Conservation (phyloP, 2,329 filamentous ascomycete species). For the Drechslerella coelobrocha region DNA sequence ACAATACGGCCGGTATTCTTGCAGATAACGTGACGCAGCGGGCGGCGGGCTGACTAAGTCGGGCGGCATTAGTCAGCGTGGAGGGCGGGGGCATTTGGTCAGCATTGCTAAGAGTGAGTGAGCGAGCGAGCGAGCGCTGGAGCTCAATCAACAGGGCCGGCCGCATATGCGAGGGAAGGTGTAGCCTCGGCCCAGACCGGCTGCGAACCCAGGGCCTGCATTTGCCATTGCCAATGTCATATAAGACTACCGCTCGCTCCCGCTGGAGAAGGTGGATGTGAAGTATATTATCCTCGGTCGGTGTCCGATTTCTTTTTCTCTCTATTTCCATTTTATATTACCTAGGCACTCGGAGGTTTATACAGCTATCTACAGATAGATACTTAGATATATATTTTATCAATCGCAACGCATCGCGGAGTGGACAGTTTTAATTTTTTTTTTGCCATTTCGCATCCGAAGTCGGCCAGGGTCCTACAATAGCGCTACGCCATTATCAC, state of each 20-base stretch:
- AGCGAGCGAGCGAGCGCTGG: not conserved
- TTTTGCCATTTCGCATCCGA: too few relatives aligned
- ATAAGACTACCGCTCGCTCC: conserved; percentile 3
- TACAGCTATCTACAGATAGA: not conserved
- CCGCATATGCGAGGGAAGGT: too few relatives aligned
- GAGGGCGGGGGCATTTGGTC: not conserved
- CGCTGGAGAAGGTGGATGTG: not conserved
- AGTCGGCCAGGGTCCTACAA: too few relatives aligned
- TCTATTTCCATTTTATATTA: not conserved
- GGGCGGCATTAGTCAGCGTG: conserved; percentile 2
- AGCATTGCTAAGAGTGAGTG: not conserved
- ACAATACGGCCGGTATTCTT: too few relatives aligned
- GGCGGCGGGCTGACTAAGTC: not conserved
- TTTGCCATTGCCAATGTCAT: conserved; percentile 5
- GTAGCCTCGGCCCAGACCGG: conserved; percentile 40
- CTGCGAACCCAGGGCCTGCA: conserved; percentile 5
- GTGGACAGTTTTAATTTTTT: too few relatives aligned
- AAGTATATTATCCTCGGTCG: not conserved
- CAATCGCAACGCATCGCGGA: too few relatives aligned
- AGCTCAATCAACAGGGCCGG: too few relatives aligned
- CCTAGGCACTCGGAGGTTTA: not conserved
- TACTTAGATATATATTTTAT: conserved; percentile 8
- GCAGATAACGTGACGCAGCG: not conserved
- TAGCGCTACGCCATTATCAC: too few relatives aligned
- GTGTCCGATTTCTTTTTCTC: not conserved